These are phyloP conservation scores for Canavalia ensiformis DNA, from an alignment of 306 rosid genomes.

Conservation along the genomic window DNA sequence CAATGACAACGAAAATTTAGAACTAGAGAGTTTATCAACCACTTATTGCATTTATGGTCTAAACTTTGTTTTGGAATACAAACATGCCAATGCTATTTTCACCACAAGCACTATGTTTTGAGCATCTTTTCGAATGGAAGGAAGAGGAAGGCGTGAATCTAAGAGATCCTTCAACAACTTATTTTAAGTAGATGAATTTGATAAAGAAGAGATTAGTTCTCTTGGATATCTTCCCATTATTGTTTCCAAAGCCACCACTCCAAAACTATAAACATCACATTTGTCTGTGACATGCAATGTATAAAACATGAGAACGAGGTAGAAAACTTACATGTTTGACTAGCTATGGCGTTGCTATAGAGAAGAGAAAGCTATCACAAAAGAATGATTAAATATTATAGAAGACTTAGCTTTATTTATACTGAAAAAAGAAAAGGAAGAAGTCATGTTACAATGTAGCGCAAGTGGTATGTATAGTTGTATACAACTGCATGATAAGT, in stretches of 20 bases:
- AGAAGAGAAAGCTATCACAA: no score
- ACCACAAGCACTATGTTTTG: not conserved
- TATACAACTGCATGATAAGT: no score
- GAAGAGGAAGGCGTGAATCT: not conserved
- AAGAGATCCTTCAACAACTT: constrained; percentile 9
- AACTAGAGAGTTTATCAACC: not conserved
- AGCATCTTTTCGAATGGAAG: not conserved
- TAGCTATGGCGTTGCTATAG: not conserved
- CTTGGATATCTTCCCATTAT: constrained; percentile 9
- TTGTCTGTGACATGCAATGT: not conserved
- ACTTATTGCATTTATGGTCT: constrained; percentile 41
- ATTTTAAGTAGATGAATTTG: not conserved
- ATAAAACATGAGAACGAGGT: not conserved
- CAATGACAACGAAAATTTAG: not conserved
- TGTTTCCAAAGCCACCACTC: constrained; percentile 28
- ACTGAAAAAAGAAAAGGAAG: no score
- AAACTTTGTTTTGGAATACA: not conserved
- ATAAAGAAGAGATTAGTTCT: not conserved
- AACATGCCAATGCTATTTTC: not conserved
- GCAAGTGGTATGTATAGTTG: no score
- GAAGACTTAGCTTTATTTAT: no score
- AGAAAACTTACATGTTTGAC: not conserved
- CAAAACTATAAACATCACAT: constrained; percentile 36
- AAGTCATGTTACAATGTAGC: no score
- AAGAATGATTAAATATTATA: no score